Evolutionary conservation across 116 monocot species (phyloP).

Genomic region (Phalaenopsis hybrid): DNA sequence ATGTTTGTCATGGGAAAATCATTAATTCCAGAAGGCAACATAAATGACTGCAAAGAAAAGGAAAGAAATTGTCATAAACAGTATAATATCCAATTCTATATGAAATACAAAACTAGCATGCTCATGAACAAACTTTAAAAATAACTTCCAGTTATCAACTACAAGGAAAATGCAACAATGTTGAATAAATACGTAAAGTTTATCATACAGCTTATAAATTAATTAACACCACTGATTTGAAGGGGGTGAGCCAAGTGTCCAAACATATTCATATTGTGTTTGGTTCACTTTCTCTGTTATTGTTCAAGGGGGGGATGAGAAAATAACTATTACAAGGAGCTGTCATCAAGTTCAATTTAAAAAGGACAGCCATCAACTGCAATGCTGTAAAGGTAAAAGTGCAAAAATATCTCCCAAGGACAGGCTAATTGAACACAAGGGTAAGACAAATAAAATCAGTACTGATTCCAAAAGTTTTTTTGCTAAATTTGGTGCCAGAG

Average conservation of each 20-base stretch:
- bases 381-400: no score
- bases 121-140: not conserved
- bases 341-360: no score
- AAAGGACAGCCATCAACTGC: no score
- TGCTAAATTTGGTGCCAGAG: no score
- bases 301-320: no score
- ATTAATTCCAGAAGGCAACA: slow-evolving; percentile 99
- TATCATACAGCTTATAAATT: not conserved
- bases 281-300: no score
- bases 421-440: no score
- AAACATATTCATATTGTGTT: no score
- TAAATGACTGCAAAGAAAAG: slow-evolving; percentile 64
- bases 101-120: not conserved
- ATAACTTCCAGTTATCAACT: not conserved
- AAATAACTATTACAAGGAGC: no score
- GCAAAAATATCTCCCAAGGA: no score
- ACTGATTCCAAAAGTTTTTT: no score
- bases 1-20: slow-evolving; percentile 98
- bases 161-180: not conserved
- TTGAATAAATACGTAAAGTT: not conserved
- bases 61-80: not conserved
- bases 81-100: not conserved
- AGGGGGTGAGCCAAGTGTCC: not conserved
- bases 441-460: no score
- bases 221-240: not conserved